Percentiles rank a stretch among this genome's conserved stretches.
phyloP scores from a whole-genome alignment of 179 eudicot genomes.

The Silene coronaria region DNA sequence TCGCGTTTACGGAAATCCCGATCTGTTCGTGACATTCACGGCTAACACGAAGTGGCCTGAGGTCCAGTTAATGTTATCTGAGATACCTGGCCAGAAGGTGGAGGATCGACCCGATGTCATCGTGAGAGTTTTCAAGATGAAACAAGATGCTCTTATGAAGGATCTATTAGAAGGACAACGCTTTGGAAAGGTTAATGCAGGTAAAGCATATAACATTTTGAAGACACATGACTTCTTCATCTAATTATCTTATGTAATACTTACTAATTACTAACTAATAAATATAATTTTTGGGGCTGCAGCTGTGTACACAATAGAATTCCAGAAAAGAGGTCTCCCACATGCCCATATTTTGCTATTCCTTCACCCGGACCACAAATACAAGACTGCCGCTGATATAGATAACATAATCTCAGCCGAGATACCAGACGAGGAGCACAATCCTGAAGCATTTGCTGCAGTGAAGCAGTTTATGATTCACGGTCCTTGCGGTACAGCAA shows the following conservation, averaged over 20 bases:
- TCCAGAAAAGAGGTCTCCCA: not conserved
- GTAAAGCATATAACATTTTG: too few relatives aligned
- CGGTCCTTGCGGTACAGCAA: conserved; percentile 22
- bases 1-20: not conserved
- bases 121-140: too few relatives aligned
- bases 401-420: not conserved
- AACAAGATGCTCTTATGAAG: too few relatives aligned
- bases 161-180: too few relatives aligned
- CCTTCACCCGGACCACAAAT: not conserved
- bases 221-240: not conserved
- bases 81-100: not conserved
- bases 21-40: not conserved
- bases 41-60: not conserved
- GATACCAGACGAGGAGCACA: not conserved
- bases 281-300: not conserved
- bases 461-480: conserved; percentile 8
- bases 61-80: too few relatives aligned
- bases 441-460: not conserved
- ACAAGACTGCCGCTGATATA: not conserved
- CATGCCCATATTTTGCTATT: not conserved
- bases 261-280: too few relatives aligned
- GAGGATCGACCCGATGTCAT: not conserved
- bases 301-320: conserved; percentile 1
- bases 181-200: too few relatives aligned
- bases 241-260: too few relatives aligned